phyloP scores from a whole-genome alignment of 1,139 yeast genomes.

The Taphrina populina region DNA sequence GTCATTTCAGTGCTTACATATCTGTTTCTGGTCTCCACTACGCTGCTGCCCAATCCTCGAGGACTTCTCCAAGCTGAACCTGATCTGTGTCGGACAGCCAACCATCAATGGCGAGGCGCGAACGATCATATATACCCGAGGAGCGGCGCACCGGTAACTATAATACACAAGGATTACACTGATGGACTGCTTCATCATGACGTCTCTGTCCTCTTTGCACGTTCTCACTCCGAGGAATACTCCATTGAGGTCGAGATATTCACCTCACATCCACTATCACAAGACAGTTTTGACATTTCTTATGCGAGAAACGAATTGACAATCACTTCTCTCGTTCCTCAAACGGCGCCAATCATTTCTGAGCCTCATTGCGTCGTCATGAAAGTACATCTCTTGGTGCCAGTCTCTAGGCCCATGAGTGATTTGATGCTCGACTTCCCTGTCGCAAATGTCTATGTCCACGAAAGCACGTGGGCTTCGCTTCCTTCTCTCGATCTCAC shows the following conservation, averaged over 20 bases:
- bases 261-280: slow-evolving; percentile 17
- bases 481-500: slow-evolving; percentile 10
- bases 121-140: slow-evolving; percentile 19
- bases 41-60: slow-evolving; percentile 1
- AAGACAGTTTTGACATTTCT: slow-evolving; percentile 11
- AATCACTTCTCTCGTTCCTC: slow-evolving; percentile 2
- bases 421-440: slow-evolving; percentile 14
- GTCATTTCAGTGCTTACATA: neutral
- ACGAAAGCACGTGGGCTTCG: slow-evolving; percentile 15
- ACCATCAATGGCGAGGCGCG: slow-evolving; percentile 25
- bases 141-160: slow-evolving; percentile 6
- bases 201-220: slow-evolving; percentile 18
- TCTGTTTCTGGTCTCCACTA: neutral
- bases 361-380: slow-evolving; percentile 25
- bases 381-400: slow-evolving; percentile 15
- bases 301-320: neutral
- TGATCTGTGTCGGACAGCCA: slow-evolving; percentile 6
- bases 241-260: slow-evolving; percentile 13
- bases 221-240: slow-evolving; percentile 19
- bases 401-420: slow-evolving; percentile 19
- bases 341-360: neutral
- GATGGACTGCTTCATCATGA: slow-evolving; percentile 17
- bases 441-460: slow-evolving; percentile 13
- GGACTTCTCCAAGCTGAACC: neutral
- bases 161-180: slow-evolving; percentile 22